phyloP scores from a whole-genome alignment of 345 rosid genomes.

The Dovyalis caffra region DNA sequence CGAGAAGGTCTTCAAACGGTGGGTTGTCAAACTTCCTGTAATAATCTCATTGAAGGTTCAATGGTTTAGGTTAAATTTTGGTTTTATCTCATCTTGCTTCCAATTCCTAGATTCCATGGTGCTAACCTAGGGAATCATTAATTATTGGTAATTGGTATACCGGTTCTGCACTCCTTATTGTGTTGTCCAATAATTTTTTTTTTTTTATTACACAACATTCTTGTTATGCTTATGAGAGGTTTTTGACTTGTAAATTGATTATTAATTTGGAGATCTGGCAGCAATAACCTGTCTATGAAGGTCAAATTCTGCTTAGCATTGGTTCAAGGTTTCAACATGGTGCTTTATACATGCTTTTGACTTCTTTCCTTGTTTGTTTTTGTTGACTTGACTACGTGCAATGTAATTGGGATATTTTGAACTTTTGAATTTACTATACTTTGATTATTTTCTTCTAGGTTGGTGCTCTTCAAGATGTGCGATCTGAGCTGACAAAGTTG shows the following conservation, averaged over 20 bases:
- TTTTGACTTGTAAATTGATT: neutral
- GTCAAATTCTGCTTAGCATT: neutral
- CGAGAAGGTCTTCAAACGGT: constrained; percentile 97
- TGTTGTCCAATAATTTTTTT: neutral
- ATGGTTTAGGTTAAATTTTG: neutral
- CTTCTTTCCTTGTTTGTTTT: neutral
- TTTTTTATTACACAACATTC: neutral
- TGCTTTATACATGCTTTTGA: neutral
- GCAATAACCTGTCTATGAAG: neutral
- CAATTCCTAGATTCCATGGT: constrained; percentile 2
- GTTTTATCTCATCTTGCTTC: neutral
- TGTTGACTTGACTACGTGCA: neutral
- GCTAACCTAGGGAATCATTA: neutral
- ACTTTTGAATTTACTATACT: constrained; percentile 2
- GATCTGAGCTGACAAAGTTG: constrained; percentile 90
- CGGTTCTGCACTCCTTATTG: neutral
- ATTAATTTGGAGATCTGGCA: neutral
- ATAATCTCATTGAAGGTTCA: neutral
- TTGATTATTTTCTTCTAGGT: constrained; percentile 54
- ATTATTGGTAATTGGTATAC: neutral
- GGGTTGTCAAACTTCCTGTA: constrained; percentile 23
- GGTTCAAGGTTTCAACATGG: neutral
- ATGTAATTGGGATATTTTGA: neutral
- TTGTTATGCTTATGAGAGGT: neutral
- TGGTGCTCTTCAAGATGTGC: constrained; percentile 98